Conservation (phyloP, 225 moss, liverwort and hornwort genomes). For the Marchantia paleacea region DNA sequence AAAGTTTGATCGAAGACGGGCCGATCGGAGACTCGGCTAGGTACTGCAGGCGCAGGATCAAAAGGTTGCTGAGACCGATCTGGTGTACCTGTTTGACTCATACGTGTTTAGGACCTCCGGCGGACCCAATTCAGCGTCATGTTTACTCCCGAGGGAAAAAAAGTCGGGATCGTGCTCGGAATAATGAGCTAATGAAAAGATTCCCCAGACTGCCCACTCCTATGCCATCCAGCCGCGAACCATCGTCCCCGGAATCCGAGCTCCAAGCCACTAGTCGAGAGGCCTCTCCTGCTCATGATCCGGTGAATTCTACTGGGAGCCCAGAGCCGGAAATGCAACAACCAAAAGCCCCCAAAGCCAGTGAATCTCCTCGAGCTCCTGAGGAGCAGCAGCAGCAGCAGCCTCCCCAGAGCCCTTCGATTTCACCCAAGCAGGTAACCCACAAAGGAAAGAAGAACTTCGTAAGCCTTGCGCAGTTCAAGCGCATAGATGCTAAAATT, state of each 20-base stretch:
- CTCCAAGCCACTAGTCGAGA: too few relatives aligned
- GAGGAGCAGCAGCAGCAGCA: too few relatives aligned
- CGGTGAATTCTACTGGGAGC: neutral
- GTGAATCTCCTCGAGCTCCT: too few relatives aligned
- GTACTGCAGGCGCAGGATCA: slow-evolving; percentile 12
- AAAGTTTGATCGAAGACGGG: slow-evolving; percentile 5
- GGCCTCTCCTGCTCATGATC: neutral
- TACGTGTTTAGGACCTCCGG: slow-evolving; percentile 10
- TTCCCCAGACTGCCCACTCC: neutral
- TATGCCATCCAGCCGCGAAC: neutral
- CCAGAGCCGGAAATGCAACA: neutral
- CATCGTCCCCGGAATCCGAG: neutral
- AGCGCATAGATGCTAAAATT: too few relatives aligned
- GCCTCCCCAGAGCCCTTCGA: too few relatives aligned
- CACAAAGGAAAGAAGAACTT: too few relatives aligned
- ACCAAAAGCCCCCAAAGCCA: neutral
- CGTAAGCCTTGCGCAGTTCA: too few relatives aligned
- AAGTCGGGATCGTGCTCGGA: neutral
- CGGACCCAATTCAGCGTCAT: slow-evolving; percentile 8
- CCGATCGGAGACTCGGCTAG: slow-evolving; percentile 10
- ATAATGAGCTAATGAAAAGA: neutral
- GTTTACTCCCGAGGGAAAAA: neutral
- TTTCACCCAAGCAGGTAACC: too few relatives aligned
- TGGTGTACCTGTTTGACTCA: slow-evolving; percentile 16
- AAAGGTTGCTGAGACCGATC: slow-evolving; percentile 15